These are phyloP conservation scores for Kockiozyma suomiensis DNA, from an alignment of 805 yeast species.

Conservation along the genomic window DNA sequence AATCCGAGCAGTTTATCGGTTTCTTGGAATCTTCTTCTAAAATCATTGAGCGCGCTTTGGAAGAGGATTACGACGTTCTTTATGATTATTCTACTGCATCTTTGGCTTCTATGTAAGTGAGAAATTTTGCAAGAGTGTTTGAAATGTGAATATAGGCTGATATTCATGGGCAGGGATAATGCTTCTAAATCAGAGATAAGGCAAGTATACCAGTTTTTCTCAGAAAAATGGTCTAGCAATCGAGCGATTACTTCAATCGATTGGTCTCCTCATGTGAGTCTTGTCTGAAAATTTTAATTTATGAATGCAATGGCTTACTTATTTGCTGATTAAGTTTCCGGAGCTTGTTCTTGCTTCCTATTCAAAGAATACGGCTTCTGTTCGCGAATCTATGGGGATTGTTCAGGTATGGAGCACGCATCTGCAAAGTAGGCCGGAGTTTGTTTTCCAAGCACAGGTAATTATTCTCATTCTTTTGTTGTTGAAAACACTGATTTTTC, in stretches of 20 bases:
- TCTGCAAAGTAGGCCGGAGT: conserved; percentile 44
- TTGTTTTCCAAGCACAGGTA: conserved; percentile 46
- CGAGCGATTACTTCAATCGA: conserved; percentile 43
- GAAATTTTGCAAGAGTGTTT: no score
- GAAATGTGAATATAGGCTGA: background rate
- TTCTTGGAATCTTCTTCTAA: conserved; percentile 35
- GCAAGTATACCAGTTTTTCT: conserved; percentile 34
- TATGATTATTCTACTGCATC: conserved; percentile 37
- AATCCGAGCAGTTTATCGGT: background rate
- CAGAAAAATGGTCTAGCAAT: conserved; percentile 32
- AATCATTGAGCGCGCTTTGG: conserved; percentile 41
- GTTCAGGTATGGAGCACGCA: conserved; percentile 46
- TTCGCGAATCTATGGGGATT: conserved; percentile 39
- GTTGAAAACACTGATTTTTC: no score
- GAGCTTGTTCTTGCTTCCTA: conserved; percentile 45
- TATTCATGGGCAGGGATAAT: background rate
- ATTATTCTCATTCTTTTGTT: background rate
- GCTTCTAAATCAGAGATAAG: conserved; percentile 26
- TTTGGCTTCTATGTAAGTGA: conserved; percentile 8
- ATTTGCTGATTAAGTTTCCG: no score
- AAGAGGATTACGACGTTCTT: conserved; percentile 40
- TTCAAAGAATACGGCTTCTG: conserved; percentile 34
- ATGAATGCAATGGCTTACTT: background rate
- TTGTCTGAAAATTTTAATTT: background rate
- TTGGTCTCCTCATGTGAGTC: conserved; percentile 41